A percentile compares a stretch with the other conserved stretches of the same genome.
These are phyloP conservation scores for Talaromyces adpressus DNA, from an alignment of 495 filamentous ascomycete species.

Conservation along the genomic window DNA sequence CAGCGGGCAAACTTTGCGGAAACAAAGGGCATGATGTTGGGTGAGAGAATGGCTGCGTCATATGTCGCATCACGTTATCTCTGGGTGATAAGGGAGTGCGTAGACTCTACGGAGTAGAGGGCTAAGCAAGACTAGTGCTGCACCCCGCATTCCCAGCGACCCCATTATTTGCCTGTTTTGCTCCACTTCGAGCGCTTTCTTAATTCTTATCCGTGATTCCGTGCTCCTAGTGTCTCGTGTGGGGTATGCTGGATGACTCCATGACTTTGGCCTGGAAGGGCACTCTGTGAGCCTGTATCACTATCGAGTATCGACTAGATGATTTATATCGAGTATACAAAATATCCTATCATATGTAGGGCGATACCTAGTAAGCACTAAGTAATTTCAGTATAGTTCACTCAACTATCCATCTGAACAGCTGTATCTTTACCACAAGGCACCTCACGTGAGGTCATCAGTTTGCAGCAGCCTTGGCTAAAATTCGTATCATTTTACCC, in stretches of 20 bases:
- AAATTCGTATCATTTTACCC: neutral
- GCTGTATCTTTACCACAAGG: neutral
- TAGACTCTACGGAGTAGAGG: too few species aligned
- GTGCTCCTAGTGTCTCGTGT: neutral
- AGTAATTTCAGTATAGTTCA: neutral
- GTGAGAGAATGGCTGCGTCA: constrained; percentile 8
- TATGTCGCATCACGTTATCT: constrained; percentile 4
- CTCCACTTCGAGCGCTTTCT: neutral
- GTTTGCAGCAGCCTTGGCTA: neutral
- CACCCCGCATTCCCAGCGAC: constrained; percentile 14
- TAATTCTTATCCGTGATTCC: neutral
- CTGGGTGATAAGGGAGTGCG: neutral
- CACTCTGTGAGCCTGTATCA: too few species aligned
- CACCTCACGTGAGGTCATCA: neutral
- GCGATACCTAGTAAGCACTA: too few species aligned
- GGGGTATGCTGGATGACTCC: neutral
- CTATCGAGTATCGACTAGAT: too few species aligned
- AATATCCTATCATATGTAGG: too few species aligned
- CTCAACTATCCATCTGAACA: neutral
- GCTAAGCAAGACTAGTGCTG: constrained; percentile 8
- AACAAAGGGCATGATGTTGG: neutral
- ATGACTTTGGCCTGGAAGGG: neutral
- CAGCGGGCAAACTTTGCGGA: neutral
- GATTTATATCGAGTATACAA: too few species aligned
- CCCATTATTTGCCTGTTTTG: constrained; percentile 3